Conservation (phyloP, 1,284 basidiomycete genomes). For the Sanghuangporus sanghuang region DNA sequence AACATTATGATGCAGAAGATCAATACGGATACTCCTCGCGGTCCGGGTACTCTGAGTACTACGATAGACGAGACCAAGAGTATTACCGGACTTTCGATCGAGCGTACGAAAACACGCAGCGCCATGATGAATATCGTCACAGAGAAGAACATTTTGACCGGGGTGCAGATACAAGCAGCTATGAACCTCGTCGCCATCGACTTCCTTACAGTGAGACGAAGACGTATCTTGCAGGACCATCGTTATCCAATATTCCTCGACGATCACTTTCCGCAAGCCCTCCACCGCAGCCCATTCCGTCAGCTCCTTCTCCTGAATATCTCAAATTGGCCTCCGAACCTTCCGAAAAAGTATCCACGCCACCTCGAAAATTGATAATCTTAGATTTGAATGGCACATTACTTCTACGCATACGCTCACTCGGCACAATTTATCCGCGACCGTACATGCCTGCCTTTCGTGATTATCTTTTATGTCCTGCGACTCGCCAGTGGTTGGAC, state of each 20-base stretch:
- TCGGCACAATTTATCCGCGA: constrained; percentile 37
- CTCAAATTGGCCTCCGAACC: constrained; percentile 31
- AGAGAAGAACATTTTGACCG: not conserved
- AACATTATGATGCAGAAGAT: not conserved
- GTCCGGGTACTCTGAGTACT: not conserved
- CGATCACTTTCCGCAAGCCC: not conserved
- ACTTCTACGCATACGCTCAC: constrained; percentile 53
- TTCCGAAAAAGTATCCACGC: constrained; percentile 30
- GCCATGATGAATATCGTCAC: not conserved
- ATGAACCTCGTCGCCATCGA: not conserved
- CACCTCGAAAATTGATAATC: constrained; percentile 63
- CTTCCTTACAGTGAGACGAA: not conserved
- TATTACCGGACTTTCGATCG: not conserved
- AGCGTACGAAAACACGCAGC: not conserved
- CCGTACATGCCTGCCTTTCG: constrained; percentile 68
- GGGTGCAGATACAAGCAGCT: not conserved
- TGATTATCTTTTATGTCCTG: constrained; percentile 54
- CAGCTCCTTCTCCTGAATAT: constrained; percentile 34
- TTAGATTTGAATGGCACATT: constrained; percentile 84
- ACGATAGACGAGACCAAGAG: not conserved
- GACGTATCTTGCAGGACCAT: not conserved
- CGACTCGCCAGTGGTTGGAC: constrained; percentile 60
- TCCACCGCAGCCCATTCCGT: constrained; percentile 13
- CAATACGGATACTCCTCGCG: not conserved
- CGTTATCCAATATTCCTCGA: not conserved